These are phyloP conservation scores for Candida koratica DNA, from an alignment of 805 yeast species.

Conservation along the genomic window DNA sequence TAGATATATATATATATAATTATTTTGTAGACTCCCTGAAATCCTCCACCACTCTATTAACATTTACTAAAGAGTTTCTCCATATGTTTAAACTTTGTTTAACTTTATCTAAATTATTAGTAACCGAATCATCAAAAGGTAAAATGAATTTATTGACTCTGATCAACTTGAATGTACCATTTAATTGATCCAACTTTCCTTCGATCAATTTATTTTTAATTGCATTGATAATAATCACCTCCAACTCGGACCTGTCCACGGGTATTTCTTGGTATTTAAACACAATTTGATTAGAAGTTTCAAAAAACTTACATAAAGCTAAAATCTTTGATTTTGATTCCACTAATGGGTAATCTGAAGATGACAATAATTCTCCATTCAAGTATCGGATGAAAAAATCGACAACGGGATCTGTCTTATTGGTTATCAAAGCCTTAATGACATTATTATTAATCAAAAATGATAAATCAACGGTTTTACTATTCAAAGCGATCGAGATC, in stretches of 20 bases:
- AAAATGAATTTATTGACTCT: constrained; percentile 39
- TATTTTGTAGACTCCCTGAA: constrained; percentile 40
- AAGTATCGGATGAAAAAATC: constrained; percentile 30
- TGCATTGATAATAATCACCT: constrained; percentile 37
- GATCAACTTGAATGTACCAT: constrained; percentile 36
- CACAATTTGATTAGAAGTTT: constrained; percentile 15
- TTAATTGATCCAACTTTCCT: constrained; percentile 44
- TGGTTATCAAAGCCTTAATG: constrained; percentile 27
- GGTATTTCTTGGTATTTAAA: constrained; percentile 39
- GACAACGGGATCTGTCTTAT: constrained; percentile 26
- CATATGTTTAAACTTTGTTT: constrained; percentile 33
- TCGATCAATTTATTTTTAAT: constrained; percentile 43
- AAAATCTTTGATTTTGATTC: constrained; percentile 37
- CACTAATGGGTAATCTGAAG: constrained; percentile 10
- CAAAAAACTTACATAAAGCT: constrained; percentile 38
- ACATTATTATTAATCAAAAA: constrained; percentile 41
- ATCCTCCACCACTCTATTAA: constrained; percentile 37
- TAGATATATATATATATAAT: not conserved
- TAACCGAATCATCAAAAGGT: constrained; percentile 31
- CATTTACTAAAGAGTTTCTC: constrained; percentile 39
- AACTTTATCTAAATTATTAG: constrained; percentile 35
- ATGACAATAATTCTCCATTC: constrained; percentile 30
- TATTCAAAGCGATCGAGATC: constrained; percentile 33
- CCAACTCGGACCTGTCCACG: constrained; percentile 30
- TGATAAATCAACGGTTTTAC: constrained; percentile 37